Evolutionary conservation across 2,329 filamentous ascomycete species (phyloP).

Genomic region (Ophiosphaerella korrae): DNA sequence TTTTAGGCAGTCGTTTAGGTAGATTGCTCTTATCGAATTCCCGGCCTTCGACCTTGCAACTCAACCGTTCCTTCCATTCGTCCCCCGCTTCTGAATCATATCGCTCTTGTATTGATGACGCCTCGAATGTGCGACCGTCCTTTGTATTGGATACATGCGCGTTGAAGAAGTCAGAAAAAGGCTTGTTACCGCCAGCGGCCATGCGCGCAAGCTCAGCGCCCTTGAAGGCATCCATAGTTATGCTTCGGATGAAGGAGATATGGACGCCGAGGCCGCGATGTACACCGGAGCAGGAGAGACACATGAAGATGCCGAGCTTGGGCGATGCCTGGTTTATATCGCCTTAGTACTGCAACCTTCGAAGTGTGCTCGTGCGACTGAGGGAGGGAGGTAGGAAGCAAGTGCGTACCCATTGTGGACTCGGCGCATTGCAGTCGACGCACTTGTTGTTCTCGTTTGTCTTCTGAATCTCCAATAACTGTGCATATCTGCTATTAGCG

Average conservation of each 20-base stretch:
- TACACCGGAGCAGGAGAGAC: conserved; percentile 90
- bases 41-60: conserved; percentile 82
- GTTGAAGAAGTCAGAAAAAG: conserved; percentile 88
- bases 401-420: conserved; percentile 87
- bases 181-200: conserved; percentile 87
- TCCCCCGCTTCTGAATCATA: conserved; percentile 90
- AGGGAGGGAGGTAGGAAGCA: conserved; percentile 3
- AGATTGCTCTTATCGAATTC: conserved; percentile 78
- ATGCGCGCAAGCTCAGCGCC: conserved; percentile 89
- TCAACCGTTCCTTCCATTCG: conserved; percentile 91
- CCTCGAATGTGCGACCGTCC: conserved; percentile 69
- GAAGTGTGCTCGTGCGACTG: conserved; percentile 6
- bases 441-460: conserved; percentile 86
- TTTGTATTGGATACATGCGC: conserved; percentile 53
- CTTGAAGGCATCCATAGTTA: conserved; percentile 99
- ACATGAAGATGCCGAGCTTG: conserved; percentile 99
- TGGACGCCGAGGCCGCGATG: conserved; percentile 95
- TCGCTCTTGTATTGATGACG: conserved; percentile 85
- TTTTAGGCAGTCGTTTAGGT: conserved; percentile 55
- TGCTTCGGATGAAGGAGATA: conserved; percentile 96
- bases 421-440: conserved; percentile 93
- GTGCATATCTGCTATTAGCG: conserved; percentile 16
- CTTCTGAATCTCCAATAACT: conserved; percentile 92
- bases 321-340: conserved; percentile 67
- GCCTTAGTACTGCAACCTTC: conserved; percentile 19